Conservation (phyloP, 805 yeast species). For the Wickerhamomyces sydowiorum region DNA sequence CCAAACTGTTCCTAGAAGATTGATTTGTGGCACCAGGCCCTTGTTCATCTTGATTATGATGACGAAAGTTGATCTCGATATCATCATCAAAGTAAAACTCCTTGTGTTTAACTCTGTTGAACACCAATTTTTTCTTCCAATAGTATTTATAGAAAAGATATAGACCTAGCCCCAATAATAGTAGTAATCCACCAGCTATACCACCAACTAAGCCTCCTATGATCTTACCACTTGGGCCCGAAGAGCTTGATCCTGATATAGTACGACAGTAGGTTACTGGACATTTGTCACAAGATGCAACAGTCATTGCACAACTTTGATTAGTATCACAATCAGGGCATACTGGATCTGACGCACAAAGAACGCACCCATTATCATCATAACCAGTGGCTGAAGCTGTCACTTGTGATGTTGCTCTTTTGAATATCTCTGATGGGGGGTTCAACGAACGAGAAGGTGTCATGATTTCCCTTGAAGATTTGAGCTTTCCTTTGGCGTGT, state of each 20-base stretch:
- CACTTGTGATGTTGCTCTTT: not conserved
- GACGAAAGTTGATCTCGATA: constrained; percentile 21
- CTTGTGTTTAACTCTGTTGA: constrained; percentile 24
- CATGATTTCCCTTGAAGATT: not conserved
- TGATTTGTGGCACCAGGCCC: constrained; percentile 25
- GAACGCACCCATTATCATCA: constrained; percentile 31
- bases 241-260: constrained; percentile 11
- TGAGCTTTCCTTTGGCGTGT: not conserved
- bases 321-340: constrained; percentile 52
- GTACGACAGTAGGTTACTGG: constrained; percentile 47
- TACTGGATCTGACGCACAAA: constrained; percentile 31
- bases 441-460: not conserved
- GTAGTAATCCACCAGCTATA: constrained; percentile 56
- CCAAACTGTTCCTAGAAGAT: constrained; percentile 28
- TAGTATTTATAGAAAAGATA: constrained; percentile 37
- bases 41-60: constrained; percentile 14
- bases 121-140: constrained; percentile 28
- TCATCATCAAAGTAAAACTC: constrained; percentile 23
- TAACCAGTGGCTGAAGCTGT: constrained; percentile 5
- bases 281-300: constrained; percentile 53
- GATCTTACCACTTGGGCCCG: constrained; percentile 16
- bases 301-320: constrained; percentile 49
- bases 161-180: constrained; percentile 33
- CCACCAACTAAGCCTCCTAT: constrained; percentile 71
- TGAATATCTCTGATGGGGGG: not conserved